These are phyloP conservation scores for Apiospora saccharicola DNA, from an alignment of 2,329 filamentous ascomycete genomes.

Conservation along the genomic window DNA sequence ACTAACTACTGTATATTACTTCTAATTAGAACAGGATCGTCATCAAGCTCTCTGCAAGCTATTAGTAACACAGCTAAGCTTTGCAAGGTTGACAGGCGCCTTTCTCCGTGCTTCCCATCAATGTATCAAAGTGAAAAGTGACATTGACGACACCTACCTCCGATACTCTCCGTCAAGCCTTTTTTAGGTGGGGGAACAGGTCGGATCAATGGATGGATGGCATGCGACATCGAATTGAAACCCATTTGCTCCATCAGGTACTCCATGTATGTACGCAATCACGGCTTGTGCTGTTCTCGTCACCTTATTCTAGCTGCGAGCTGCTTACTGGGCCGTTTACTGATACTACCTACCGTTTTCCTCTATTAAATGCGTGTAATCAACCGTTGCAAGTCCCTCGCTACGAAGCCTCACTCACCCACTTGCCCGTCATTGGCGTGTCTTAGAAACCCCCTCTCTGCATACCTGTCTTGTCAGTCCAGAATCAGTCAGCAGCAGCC, in stretches of 20 bases:
- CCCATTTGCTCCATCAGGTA: background rate
- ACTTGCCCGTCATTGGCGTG: background rate
- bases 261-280: background rate
- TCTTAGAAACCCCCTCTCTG: background rate
- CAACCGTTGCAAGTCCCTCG: background rate
- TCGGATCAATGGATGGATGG: background rate
- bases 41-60: background rate
- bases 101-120: background rate
- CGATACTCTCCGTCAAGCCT: background rate
- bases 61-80: background rate
- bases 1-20: background rate
- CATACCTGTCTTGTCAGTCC: background rate
- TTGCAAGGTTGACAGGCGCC: background rate
- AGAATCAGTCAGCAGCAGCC: background rate
- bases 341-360: background rate
- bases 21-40: background rate
- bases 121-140: no score
- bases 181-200: slow-evolving; percentile 1
- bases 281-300: background rate
- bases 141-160: background rate
- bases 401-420: background rate
- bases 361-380: background rate
- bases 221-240: background rate
- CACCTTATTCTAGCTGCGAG: background rate
- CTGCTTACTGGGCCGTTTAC: background rate